Evolutionary conservation across 106 monocot genomes (phyloP).

Genomic region (Dendrobium officinale): DNA sequence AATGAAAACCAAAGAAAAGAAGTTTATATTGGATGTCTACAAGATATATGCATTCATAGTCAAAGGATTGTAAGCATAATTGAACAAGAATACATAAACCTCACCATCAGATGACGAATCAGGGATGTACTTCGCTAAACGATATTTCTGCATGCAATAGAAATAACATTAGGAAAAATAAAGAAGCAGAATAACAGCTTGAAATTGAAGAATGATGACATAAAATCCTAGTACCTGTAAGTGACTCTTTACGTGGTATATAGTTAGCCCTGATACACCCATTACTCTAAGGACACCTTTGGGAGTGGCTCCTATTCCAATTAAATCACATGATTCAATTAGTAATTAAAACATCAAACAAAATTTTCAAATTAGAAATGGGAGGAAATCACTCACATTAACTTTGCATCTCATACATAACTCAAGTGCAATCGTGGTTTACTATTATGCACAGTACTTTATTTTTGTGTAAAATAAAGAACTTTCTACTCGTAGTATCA

Average conservation of each 20-base stretch:
- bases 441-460: neutral
- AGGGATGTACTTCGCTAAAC: constrained; percentile 73
- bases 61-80: neutral
- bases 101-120: constrained; percentile 72
- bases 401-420: neutral
- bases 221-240: constrained; percentile 48
- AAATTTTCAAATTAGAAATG: neutral
- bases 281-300: constrained; percentile 84
- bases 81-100: neutral
- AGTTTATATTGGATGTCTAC: neutral
- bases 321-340: neutral
- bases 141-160: constrained; percentile 61
- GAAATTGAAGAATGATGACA: constrained; percentile 4
- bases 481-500: neutral
- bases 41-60: neutral
- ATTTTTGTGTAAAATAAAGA: neutral
- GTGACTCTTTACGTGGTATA: constrained; percentile 94
- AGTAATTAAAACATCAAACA: neutral
- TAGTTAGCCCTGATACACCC: constrained; percentile 75
- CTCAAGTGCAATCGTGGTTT: neutral
- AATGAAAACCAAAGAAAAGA: neutral
- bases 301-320: constrained; percentile 69
- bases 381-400: neutral
- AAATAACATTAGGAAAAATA: constrained; percentile 3
- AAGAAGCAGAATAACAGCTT: neutral